Percentiles rank a stretch among this genome's conserved stretches.
Evolutionary conservation across 2,329 filamentous ascomycete species (phyloP).

Genomic region (Sporothrix euskadiensis): DNA sequence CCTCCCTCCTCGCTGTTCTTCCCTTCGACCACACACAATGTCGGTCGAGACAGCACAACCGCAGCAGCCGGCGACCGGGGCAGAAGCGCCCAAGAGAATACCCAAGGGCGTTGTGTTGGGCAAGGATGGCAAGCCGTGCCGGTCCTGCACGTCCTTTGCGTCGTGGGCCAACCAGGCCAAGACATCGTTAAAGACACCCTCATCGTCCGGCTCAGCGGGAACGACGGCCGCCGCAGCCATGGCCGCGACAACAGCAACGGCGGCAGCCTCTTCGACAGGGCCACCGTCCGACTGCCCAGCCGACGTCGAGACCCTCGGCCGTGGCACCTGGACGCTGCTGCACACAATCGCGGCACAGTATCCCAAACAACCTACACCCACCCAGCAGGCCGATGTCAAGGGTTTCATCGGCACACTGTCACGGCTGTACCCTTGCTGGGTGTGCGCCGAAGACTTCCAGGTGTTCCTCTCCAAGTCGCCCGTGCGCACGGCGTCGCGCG

Average conservation of each 20-base stretch:
- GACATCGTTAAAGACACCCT: constrained; percentile 43
- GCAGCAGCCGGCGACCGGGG: constrained; percentile 33
- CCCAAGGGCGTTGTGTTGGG: constrained; percentile 74
- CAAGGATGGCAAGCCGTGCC: constrained; percentile 84
- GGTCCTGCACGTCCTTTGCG: constrained; percentile 68
- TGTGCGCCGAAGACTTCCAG: constrained; percentile 90
- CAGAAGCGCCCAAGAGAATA: constrained; percentile 53
- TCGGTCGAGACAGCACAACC: constrained; percentile 41
- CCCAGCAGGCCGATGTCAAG: constrained; percentile 73
- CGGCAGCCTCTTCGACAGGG: constrained; percentile 38
- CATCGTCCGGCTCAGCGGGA: constrained; percentile 37
- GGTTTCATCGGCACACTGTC: constrained; percentile 80
- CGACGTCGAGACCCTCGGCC: constrained; percentile 83
- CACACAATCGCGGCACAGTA: constrained; percentile 90
- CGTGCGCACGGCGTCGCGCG: constrained; percentile 59
- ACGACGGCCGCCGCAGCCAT: constrained; percentile 36
- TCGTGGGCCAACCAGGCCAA: constrained; percentile 59
- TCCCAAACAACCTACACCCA: constrained; percentile 65
- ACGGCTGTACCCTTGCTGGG: constrained; percentile 91
- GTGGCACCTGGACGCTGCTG: constrained; percentile 88
- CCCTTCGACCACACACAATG: constrained; percentile 16
- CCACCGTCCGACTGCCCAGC: constrained; percentile 74
- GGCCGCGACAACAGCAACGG: constrained; percentile 37
- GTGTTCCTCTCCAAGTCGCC: constrained; percentile 73
- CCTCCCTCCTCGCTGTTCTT: background rate